Percentiles rank a stretch among this genome's conserved stretches.
Conservation (phyloP, 257 asterid genomes). For the Solanum virginianum region DNA sequence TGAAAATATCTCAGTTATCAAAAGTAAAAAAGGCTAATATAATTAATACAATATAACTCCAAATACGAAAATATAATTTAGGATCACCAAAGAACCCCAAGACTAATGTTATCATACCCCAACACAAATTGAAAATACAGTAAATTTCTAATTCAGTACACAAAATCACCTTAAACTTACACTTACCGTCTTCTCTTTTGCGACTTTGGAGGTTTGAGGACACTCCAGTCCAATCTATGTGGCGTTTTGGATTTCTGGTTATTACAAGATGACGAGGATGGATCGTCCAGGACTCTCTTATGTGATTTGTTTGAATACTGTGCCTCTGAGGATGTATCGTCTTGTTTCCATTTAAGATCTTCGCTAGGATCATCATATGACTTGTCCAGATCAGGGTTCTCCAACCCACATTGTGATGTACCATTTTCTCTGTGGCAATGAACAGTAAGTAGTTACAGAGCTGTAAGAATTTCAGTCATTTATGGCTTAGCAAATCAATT, state of each 20-base stretch:
- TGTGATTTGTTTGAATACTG: constrained; percentile 27
- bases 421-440: constrained; percentile 41
- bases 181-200: constrained; percentile 35
- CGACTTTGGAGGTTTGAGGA: constrained; percentile 66
- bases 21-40: neutral
- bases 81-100: neutral
- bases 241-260: constrained; percentile 30
- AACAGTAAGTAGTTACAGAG: neutral
- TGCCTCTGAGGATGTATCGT: constrained; percentile 15
- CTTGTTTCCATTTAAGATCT: constrained; percentile 49
- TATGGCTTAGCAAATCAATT: neutral
- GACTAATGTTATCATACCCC: neutral
- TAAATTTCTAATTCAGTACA: neutral
- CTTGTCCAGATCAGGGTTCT: constrained; percentile 15
- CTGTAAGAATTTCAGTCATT: neutral
- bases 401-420: constrained; percentile 15
- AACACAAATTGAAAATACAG: neutral
- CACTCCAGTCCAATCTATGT: constrained; percentile 61
- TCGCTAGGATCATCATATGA: constrained; percentile 7
- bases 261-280: constrained; percentile 22
- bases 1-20: neutral
- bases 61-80: neutral
- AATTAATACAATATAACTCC: neutral
- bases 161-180: constrained; percentile 1
- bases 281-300: constrained; percentile 17